Evolutionary conservation across 2,329 filamentous ascomycete genomes (phyloP), one percentile per base, ranked within the genome.

Genomic region (Cytospora leucostoma): DNA sequence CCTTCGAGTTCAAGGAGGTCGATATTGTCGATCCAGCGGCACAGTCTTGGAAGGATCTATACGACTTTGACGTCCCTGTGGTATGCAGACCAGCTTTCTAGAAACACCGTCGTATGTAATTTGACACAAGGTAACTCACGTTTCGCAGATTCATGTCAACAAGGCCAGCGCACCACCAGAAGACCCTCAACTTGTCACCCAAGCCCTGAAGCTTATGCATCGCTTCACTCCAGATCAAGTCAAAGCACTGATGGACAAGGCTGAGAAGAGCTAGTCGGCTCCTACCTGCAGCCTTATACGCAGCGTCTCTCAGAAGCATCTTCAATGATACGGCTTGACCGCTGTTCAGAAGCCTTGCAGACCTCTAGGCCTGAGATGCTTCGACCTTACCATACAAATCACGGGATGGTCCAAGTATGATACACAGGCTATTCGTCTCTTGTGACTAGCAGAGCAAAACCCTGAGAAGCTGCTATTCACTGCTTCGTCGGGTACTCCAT

Each of bases 51-150:
- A 87, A 84, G 70, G 81, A 88, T 56, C 71, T 92, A 1, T 94
- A 94, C 72, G 90, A 93, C 63, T 91, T 93, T 73, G 91, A 94
- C 69, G 90, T 91, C 8, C 91, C 91, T 0, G 91, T 93, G 71
- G 90, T 93, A 78, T 71, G 82, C 74, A 38, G 37, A 3, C 32
- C 8, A 47, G 6, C 27, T n/a, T n/a, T 7, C 12, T 1, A n/a
- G n/a, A n/a, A n/a, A 7, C 12, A 8, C 8, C 7, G 19, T 56
- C 7, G 32, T 40, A 19, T 33, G 1, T 12, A 19, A 7, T 3
- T 47, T 47, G 44, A 12, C n/a, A 2, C 44, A 47, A 21, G n/a
- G 17, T 37, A 17, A 5, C 27, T 59, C 38, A 17, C 17, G 13
- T 19, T 54, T 54, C 6, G 27, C 58, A 87, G 84, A 85, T 87